Conservation (phyloP, 2,329 filamentous ascomycete species). For the Colletotrichum echinochloae region DNA sequence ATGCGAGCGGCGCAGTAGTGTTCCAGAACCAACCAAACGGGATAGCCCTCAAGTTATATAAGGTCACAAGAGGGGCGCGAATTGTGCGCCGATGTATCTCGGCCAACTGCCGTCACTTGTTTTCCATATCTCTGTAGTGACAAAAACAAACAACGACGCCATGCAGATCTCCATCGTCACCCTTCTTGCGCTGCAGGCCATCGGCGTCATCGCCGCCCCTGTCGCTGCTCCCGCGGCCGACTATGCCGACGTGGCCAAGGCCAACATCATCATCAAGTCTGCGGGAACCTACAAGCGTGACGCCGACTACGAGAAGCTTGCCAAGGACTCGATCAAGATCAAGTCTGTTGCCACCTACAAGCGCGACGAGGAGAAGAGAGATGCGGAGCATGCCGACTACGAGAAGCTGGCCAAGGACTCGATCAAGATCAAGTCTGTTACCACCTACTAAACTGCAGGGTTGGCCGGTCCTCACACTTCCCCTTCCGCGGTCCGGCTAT, state of each 20-base stretch:
- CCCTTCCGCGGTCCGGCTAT: background rate
- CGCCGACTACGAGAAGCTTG: slow-evolving; percentile 5
- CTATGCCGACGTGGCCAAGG: slow-evolving; percentile 20
- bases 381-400: background rate
- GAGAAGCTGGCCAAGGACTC: slow-evolving; percentile 16
- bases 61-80: background rate
- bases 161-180: slow-evolving; percentile 28
- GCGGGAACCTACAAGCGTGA: slow-evolving; percentile 20
- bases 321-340: slow-evolving; percentile 22
- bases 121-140: background rate
- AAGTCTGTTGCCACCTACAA: slow-evolving; percentile 20
- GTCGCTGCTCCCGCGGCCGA: slow-evolving; percentile 5
- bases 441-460: background rate
- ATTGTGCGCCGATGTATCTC: background rate
- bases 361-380: background rate
- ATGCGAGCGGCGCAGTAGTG: background rate
- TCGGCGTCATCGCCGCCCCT: slow-evolving; percentile 26
- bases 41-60: background rate
- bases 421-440: slow-evolving; percentile 22
- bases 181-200: slow-evolving; percentile 27
- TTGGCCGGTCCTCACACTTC: background rate
- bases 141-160: background rate
- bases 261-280: slow-evolving; percentile 20
- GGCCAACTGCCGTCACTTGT: too few relatives aligned
- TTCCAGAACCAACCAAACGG: too few relatives aligned